Evolutionary conservation across 768 basidiomycete genomes (phyloP).

Genomic region (Austroboletus festivus): DNA sequence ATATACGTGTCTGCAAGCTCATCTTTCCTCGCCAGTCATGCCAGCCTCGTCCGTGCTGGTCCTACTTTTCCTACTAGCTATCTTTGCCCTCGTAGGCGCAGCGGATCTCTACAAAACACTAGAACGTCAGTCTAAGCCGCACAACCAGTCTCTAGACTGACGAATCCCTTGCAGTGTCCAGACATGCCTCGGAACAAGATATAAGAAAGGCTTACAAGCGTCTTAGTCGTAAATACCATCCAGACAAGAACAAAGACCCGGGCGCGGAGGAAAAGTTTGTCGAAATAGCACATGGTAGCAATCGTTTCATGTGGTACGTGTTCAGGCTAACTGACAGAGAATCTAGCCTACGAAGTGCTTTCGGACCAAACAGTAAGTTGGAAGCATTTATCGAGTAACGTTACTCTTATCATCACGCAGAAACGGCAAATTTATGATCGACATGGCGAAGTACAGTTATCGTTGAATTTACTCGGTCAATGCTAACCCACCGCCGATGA

Average conservation of each 20-base stretch:
- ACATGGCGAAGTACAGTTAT: conserved; percentile 70
- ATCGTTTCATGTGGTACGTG: not conserved
- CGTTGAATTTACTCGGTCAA: not conserved
- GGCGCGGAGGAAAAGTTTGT: conserved; percentile 85
- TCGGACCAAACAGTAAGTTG: conserved; percentile 72
- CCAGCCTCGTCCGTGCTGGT: conserved; percentile 23
- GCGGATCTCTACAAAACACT: conserved; percentile 80
- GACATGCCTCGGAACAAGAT: conserved; percentile 81
- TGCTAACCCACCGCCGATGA: conserved; percentile 11
- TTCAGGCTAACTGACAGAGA: conserved; percentile 4
- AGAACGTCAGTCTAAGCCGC: conserved; percentile 60
- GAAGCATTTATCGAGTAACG: not conserved
- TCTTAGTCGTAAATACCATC: conserved; percentile 85
- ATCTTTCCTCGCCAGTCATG: conserved; percentile 18
- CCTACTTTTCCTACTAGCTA: conserved; percentile 30
- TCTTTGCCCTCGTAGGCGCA: conserved; percentile 39
- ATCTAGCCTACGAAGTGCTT: conserved; percentile 87
- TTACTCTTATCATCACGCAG: conserved; percentile 37
- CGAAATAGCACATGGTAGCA: conserved; percentile 82
- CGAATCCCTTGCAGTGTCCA: conserved; percentile 47
- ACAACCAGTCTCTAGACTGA: conserved; percentile 23
- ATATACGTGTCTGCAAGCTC: conserved; percentile 29
- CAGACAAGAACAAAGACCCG: conserved; percentile 91
- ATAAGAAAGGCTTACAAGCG: conserved; percentile 91
- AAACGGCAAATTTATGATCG: conserved; percentile 94